Conservation (phyloP, 805 yeast genomes). For the Brettanomyces sp. region DNA sequence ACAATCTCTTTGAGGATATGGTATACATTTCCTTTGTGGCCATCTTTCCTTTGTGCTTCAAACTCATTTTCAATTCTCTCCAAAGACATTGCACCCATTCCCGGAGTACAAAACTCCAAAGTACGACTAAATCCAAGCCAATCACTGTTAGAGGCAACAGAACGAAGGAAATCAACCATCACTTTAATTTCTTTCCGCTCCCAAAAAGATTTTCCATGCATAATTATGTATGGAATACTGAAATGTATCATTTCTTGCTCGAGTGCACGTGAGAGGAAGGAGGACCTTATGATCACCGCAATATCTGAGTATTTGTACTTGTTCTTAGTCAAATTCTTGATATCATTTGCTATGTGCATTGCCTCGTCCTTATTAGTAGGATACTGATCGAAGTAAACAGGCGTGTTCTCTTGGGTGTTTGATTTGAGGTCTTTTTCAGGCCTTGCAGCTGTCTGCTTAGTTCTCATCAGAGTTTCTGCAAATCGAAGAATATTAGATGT, state of each 20-base stretch:
- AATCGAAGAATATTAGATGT: conserved; percentile 53
- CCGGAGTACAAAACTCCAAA: conserved; percentile 52
- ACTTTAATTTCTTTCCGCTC: conserved; percentile 58
- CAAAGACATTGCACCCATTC: conserved; percentile 51
- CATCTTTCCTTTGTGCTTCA: conserved; percentile 2
- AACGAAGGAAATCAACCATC: conserved; percentile 56
- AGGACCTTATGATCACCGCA: conserved; percentile 62
- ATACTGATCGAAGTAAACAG: conserved; percentile 37
- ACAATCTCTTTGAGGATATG: conserved; percentile 8
- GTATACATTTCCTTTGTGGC: conserved; percentile 6
- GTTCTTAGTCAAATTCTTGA: conserved; percentile 34
- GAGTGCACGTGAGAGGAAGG: conserved; percentile 48
- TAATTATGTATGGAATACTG: conserved; percentile 55
- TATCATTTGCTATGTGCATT: conserved; percentile 44
- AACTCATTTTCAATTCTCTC: conserved; percentile 11
- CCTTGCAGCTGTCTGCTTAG: conserved; percentile 41
- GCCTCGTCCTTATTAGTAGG: conserved; percentile 46
- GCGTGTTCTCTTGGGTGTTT: conserved; percentile 29
- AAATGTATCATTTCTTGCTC: conserved; percentile 52
- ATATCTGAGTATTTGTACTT: conserved; percentile 49
- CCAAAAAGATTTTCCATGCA: conserved; percentile 77
- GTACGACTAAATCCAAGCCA: conserved; percentile 49
- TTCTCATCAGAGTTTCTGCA: conserved; percentile 54
- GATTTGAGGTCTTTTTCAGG: conserved; percentile 35
- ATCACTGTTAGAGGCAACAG: conserved; percentile 51